Base-by-base conservation (phyloP, 495 filamentous ascomycete genomes). In the Geoglossum glabrum region DNA sequence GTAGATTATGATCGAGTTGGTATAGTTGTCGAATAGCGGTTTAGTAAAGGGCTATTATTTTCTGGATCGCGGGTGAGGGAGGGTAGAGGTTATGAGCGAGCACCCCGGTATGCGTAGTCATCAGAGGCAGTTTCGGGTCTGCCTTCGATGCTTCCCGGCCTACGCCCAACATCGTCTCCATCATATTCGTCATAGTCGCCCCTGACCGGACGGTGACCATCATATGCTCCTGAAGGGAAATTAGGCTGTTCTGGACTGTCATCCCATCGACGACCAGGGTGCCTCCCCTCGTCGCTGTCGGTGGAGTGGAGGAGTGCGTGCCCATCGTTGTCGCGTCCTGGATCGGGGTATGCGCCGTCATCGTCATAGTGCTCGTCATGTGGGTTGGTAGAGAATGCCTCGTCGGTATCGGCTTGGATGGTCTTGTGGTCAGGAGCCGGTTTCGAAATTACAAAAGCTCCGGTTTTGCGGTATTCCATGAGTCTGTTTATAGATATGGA, bases 401-500 rank as follows among this genome's bases (percentile, higher is more conserved):
- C 61, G 50, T 69, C 64, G 25, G 67, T 69, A 38, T 67, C 64
- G 40, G 69, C 61, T 54, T 57, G n/a, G 43, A 61, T 57, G 26
- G 54, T 27, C 17, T 63, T 55, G 33, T 62, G 61, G 26, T 64
- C 63, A 33, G 60, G 55, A 15, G 59, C 56, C 28, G n/a, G 15
- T 13, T 21, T 43, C 8, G 11, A 17, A 3, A 1, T 43, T 8
- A n/a, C 86, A 6, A 90, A 77, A 45, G 76, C 77, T 59, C 86
- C 86, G 61, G 87, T 81, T 57, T 78, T 78, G 60, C 83, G 79
- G 74, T 83, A 94, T 71, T 88, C 84, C 64, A 82, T 76, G 56
- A 87, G 74, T 54, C 82, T 83, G 70, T 87, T 86, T 64, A 86
- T 72, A 59, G 87, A 90, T 55, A 95, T 75, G 57, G 74, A 79